These are phyloP conservation scores for Aspergillus piperis DNA, from an alignment of 2,329 filamentous ascomycete species.

Conservation along the genomic window DNA sequence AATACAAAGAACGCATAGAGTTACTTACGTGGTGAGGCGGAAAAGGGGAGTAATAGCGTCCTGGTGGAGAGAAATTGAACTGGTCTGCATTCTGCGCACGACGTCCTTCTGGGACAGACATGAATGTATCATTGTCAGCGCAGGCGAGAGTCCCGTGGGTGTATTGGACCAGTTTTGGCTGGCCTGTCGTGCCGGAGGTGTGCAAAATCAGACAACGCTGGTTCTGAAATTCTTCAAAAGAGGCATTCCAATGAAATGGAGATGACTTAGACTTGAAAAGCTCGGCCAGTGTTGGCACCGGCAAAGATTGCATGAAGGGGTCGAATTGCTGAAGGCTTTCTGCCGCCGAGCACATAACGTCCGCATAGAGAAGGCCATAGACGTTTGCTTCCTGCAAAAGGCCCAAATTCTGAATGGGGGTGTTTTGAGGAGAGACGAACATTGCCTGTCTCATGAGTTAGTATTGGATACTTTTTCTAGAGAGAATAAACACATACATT, in stretches of 20 bases:
- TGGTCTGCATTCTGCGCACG: neutral
- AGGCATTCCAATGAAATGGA: neutral
- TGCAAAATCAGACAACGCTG: neutral
- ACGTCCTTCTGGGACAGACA: neutral
- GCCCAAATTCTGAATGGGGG: neutral
- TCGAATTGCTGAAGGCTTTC: neutral
- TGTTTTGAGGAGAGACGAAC: neutral
- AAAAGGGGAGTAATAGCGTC: neutral
- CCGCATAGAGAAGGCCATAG: neutral
- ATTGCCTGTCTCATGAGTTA: neutral
- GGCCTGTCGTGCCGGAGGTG: neutral
- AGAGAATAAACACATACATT: neutral
- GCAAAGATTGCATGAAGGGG: neutral
- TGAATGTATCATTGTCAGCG: neutral
- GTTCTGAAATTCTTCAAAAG: neutral
- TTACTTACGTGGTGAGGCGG: neutral
- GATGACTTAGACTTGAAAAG: neutral
- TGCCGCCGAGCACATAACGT: neutral
- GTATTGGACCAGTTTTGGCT: neutral
- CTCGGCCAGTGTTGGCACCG: neutral
- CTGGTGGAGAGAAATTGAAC: neutral
- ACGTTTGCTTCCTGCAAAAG: neutral
- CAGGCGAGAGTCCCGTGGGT: neutral
- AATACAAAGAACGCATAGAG: neutral
- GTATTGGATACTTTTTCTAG: neutral